Conservation (phyloP, 116 monocot genomes). For the Cymodocea nodosa region DNA sequence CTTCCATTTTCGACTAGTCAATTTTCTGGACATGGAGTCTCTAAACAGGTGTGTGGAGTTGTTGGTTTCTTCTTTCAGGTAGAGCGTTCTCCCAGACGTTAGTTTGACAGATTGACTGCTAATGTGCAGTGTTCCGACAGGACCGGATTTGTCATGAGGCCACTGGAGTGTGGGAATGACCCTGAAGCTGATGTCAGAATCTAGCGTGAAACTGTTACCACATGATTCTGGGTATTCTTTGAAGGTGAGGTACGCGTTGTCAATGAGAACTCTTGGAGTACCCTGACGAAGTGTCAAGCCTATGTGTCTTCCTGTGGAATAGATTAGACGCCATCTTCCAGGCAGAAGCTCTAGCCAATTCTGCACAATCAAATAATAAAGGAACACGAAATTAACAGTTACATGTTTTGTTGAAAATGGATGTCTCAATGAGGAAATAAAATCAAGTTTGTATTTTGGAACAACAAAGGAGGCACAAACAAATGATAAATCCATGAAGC, state of each 20-base stretch:
- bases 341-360: slow-evolving; percentile 55
- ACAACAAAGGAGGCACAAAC: no score
- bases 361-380: slow-evolving; percentile 18
- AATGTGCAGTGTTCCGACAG: slow-evolving; percentile 25
- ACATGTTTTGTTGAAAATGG: no score
- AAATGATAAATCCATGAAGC: no score
- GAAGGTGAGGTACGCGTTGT: slow-evolving; percentile 41
- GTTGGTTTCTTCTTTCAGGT: slow-evolving; percentile 24
- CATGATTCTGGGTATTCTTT: slow-evolving; percentile 15
- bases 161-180: slow-evolving; percentile 50
- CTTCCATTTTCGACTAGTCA: slow-evolving; percentile 34
- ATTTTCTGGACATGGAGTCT: slow-evolving; percentile 17
- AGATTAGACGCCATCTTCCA: slow-evolving; percentile 84
- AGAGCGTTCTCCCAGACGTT: slow-evolving; percentile 42
- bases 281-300: slow-evolving; percentile 81
- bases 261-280: slow-evolving; percentile 48
- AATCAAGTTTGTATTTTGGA: no score
- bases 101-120: slow-evolving; percentile 16
- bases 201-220: slow-evolving; percentile 14
- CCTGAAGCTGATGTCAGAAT: slow-evolving; percentile 58
- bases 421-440: no score
- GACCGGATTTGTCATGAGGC: slow-evolving; percentile 86
- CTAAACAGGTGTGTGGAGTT: slow-evolving; percentile 3
- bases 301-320: slow-evolving; percentile 79
- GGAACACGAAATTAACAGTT: background rate